These are phyloP conservation scores for Leptomonas seymouri DNA, from an alignment of 208 protist species.

Conservation along the genomic window DNA sequence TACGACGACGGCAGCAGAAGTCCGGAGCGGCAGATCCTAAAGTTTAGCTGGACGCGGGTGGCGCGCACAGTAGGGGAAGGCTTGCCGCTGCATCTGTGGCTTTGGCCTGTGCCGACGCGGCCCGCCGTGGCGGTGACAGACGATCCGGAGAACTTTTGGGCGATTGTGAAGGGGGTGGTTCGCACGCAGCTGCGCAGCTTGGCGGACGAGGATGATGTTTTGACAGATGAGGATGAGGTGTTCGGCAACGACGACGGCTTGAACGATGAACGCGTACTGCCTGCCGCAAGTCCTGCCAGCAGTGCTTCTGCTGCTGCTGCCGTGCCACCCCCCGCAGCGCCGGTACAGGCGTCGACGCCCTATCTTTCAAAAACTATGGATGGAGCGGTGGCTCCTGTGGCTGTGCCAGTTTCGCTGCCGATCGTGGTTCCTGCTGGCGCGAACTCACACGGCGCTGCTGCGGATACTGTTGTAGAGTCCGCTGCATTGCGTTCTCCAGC, in stretches of 20 bases:
- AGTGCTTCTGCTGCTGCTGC: not conserved
- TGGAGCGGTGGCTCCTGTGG: slow-evolving; percentile 15
- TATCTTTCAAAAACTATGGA: slow-evolving; percentile 12
- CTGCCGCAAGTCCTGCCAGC: not conserved
- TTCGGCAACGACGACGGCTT: not conserved
- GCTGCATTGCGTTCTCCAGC: not conserved
- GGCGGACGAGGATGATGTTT: slow-evolving; percentile 42
- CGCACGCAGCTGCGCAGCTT: slow-evolving; percentile 48
- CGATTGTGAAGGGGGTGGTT: slow-evolving; percentile 32
- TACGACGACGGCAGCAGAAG: slow-evolving; percentile 17
- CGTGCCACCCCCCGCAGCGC: not conserved
- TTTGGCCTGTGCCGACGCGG: slow-evolving; percentile 39
- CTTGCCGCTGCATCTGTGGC: slow-evolving; percentile 29
- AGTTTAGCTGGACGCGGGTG: slow-evolving; percentile 24
- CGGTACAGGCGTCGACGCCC: slow-evolving; percentile 1
- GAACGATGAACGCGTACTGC: not conserved
- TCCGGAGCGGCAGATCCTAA: slow-evolving; percentile 15
- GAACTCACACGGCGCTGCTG: not conserved
- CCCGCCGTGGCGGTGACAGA: slow-evolving; percentile 27
- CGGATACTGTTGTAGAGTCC: not conserved
- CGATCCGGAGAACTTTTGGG: slow-evolving; percentile 54
- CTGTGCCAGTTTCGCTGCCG: slow-evolving; percentile 1
- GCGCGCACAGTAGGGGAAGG: slow-evolving; percentile 32
- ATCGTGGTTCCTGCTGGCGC: no score
- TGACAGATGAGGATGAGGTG: slow-evolving; percentile 28